Base-by-base conservation (phyloP, 148 eudicot genomes). In the Dianthus caryophyllus region DNA sequence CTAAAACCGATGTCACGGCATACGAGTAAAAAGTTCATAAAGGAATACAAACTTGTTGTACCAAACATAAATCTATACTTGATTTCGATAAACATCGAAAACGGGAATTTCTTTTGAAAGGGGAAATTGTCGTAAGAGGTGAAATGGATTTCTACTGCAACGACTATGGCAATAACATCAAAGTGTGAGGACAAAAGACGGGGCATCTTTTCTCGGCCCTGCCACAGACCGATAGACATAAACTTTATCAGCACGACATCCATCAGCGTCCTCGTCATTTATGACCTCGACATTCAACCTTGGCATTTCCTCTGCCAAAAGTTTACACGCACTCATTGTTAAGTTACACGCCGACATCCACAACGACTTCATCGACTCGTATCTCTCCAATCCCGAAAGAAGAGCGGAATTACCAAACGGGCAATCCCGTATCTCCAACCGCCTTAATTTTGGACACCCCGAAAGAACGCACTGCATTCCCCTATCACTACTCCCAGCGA, bases 201-300 rank as follows among this genome's bases (percentile, higher is more conserved):
- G 97, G 16, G 96, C 90, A 63, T 91, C 97, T 43, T 65, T 75
- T 69, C 97, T 82, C 1, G 87, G 85, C 46, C 97, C 97, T 0
- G 84, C 96, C 27, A 91, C 84, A 44, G 97, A 65, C 3, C 96
- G 92, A 61, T 91, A 91, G 2, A 88, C 85, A 55, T 88, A 88
- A 61, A 91, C 90, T 65, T 88, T 85, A 67, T 81, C 78, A 17
- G 91, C 95, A 41, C 68, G 77, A 43, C 66, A 44, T 1, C 83
- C 86, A 53, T 81, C 82, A 3, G 65, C 64, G 49, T 78, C 92
- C 44, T 83, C 88, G 15, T 89, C 98, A 53, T 74, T 85, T 36
- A 92, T 92, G 25, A 92, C 93, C 77, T 92, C 98, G 9, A 92
- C 98, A 79, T 92, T 92, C 75, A 92, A 58, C 82, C 88, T 76